These are phyloP conservation scores for Lentinula lateritia DNA, from an alignment of 768 basidiomycete genomes.

Conservation along the genomic window DNA sequence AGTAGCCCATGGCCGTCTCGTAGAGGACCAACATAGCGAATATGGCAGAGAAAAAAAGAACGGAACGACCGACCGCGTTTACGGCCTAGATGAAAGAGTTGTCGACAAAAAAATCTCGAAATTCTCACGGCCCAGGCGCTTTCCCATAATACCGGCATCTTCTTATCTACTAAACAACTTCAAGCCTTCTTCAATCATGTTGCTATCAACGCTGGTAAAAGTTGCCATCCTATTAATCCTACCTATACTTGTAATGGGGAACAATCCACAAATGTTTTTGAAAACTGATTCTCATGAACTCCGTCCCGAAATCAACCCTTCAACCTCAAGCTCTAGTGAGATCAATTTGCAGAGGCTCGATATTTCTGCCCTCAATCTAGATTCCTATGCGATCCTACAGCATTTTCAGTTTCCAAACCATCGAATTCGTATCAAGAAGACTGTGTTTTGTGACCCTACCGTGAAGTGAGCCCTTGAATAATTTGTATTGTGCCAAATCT, in stretches of 20 bases:
- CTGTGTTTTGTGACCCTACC: slow-evolving; percentile 39
- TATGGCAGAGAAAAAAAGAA: background rate
- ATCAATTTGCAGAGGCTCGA: background rate
- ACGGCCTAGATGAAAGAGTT: background rate
- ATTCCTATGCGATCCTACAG: slow-evolving; percentile 16
- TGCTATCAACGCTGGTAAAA: background rate
- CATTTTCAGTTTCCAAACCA: slow-evolving; percentile 32
- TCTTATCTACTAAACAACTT: too few relatives aligned
- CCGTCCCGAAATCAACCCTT: background rate
- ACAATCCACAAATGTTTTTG: background rate
- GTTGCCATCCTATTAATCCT: background rate
- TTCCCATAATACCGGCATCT: background rate
- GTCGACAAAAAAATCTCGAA: background rate
- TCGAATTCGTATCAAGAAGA: slow-evolving; percentile 37
- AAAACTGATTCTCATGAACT: background rate
- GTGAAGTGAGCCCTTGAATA: slow-evolving; percentile 24
- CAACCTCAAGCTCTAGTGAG: background rate
- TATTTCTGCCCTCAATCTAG: slow-evolving; percentile 1
- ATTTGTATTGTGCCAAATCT: background rate
- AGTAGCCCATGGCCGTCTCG: slow-evolving; percentile 95
- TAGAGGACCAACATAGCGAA: slow-evolving; percentile 87
- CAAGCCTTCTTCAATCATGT: background rate
- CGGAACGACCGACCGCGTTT: background rate
- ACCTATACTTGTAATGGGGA: background rate
- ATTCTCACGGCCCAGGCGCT: background rate